Percentiles rank a stretch among this genome's conserved stretches.
phyloP scores from a whole-genome alignment of 1,139 yeast genomes.

The Candida tropicalis region DNA sequence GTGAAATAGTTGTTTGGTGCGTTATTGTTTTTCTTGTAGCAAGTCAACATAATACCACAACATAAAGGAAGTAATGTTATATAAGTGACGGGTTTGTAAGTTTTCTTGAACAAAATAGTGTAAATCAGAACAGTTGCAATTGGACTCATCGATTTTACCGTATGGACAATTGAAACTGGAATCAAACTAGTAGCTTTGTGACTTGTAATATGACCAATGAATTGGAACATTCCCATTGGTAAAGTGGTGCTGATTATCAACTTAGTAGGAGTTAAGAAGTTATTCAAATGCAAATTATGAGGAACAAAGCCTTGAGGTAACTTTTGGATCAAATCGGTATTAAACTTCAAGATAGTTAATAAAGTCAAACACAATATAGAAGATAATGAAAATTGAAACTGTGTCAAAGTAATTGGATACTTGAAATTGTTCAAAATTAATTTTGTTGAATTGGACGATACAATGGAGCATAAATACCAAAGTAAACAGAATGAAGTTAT shows the following conservation, averaged over 20 bases:
- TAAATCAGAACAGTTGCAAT: conserved; percentile 83
- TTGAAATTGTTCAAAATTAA: conserved; percentile 66
- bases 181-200: conserved; percentile 87
- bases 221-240: conserved; percentile 94
- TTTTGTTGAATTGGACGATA: conserved; percentile 82
- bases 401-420: conserved; percentile 84
- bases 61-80: conserved; percentile 76
- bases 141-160: conserved; percentile 89
- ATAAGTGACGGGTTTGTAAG: conserved; percentile 69
- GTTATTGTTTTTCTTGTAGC: conserved; percentile 47
- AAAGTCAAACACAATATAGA: conserved; percentile 50
- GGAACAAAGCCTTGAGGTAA: conserved; percentile 70
- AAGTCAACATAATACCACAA: conserved; percentile 82
- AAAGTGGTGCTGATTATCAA: conserved; percentile 67
- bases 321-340: conserved; percentile 22
- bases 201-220: conserved; percentile 84
- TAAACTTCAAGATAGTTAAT: conserved; percentile 24
- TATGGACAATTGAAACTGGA: conserved; percentile 90
- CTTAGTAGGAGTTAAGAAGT: conserved; percentile 53
- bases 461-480: conserved; percentile 84
- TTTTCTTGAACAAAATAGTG: conserved; percentile 56
- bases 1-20: conserved; percentile 33
- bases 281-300: conserved; percentile 21
- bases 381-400: conserved; percentile 78
- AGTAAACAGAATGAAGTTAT: conserved; percentile 53